Evolutionary conservation across 495 filamentous ascomycete genomes (phyloP), one percentile per base, ranked within the genome.

Genomic region (Penicillium lividum): DNA sequence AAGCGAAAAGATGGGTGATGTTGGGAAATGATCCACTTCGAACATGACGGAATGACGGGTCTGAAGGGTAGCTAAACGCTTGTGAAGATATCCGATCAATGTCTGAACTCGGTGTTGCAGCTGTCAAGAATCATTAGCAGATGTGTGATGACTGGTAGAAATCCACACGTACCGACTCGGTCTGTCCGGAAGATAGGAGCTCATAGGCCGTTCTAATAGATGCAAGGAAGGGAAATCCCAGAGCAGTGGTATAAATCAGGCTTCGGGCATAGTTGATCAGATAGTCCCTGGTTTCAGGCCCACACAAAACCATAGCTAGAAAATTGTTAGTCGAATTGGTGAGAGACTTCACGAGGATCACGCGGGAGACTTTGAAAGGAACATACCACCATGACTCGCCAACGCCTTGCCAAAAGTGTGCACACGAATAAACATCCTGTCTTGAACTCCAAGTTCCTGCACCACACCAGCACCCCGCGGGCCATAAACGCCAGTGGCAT

Each of bases 351-450:
- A 22, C 22, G 22, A 22, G 22, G 22, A 22, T 22, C 22, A 2
- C 22, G 22, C 22, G 22, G 22, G 22, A 29, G n/a, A 57, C 29
- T 31, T 1, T 27, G 38, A 3, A 10, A 10, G 22, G 16, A 27
- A 73, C 78, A 59, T 75, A 90, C 88, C 89, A 69, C 90, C 90
- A 47, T 86, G 80, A 59, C 86, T 86, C 15, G 82, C 86, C 58
- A 93, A 68, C 3, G 87, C 86, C 65, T 93, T 94, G 4, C 90
- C 89, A 75, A 91, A 92, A 0, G 88, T 90, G 68, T 91, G 82
- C 11, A 91, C 76, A 25, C 90, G 69, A 5, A 89, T 83, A 73
- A 87, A 88, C 40, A 92, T 78, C 25, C 77, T 73, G 10, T 84
- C 66, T 65, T 92, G 84, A n/a, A 92, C 61, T 0, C 84, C 87